Conservation (phyloP, 2,329 filamentous ascomycete genomes). For the Cladosporium sp. region DNA sequence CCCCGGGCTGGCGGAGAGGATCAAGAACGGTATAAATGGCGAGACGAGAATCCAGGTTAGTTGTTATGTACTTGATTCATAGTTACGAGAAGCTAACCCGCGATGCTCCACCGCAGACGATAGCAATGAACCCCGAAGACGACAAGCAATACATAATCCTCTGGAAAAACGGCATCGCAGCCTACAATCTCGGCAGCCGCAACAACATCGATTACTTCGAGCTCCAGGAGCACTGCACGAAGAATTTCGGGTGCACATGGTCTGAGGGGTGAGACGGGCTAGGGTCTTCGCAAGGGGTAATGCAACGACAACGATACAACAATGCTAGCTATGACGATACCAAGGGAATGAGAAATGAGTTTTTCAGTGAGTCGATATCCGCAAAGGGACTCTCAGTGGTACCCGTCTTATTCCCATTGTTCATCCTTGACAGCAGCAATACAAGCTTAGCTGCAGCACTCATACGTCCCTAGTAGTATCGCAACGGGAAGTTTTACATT, state of each 20-base stretch:
- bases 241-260: constrained; percentile 15
- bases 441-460: no score
- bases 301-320: neutral
- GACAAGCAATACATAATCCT: constrained; percentile 11
- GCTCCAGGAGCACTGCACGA: constrained; percentile 8
- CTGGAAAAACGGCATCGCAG: constrained; percentile 16
- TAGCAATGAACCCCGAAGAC: constrained; percentile 18
- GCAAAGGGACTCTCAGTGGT: no score
- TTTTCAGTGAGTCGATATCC: no score
- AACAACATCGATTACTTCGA: constrained; percentile 9
- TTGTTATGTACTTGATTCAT: neutral
- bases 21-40: constrained; percentile 8
- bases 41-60: constrained; percentile 11
- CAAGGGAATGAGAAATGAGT: neutral
- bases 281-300: neutral
- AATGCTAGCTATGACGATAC: neutral
- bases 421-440: no score
- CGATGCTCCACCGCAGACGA: neutral
- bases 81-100: neutral
- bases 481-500: neutral
- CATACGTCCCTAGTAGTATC: neutral
- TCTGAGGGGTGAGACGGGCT: neutral
- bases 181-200: constrained; percentile 8
- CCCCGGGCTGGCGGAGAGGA: neutral
- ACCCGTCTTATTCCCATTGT: no score